A percentile compares a stretch with the other conserved stretches of the same genome.
These are phyloP conservation scores for Jaltomata sinuosa DNA, from an alignment of 257 asterid species.

Conservation along the genomic window DNA sequence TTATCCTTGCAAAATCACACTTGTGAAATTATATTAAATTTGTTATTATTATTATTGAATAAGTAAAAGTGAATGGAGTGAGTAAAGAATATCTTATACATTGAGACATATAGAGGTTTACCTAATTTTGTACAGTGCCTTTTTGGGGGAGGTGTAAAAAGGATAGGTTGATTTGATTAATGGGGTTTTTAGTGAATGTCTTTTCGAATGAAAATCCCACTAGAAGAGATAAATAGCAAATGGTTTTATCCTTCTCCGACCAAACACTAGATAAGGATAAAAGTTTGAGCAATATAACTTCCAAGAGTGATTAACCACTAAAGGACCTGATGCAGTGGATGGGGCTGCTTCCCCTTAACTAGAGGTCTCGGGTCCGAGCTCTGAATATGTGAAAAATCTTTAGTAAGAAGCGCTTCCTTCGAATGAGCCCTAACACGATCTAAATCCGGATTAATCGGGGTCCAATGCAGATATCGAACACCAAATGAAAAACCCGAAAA, in stretches of 20 bases:
- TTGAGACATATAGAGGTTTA: background rate
- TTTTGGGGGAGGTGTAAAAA: background rate
- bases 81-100: background rate
- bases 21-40: too few relatives aligned
- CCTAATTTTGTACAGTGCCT: background rate
- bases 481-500: too few relatives aligned
- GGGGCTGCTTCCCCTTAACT: too few relatives aligned
- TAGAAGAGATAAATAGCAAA: constrained; percentile 9
- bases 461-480: too few relatives aligned
- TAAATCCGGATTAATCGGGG: too few relatives aligned
- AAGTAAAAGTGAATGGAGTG: background rate
- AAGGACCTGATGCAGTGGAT: too few relatives aligned
- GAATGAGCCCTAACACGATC: too few relatives aligned
- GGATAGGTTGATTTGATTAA: background rate
- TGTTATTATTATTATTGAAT: background rate
- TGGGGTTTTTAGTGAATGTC: constrained; percentile 1
- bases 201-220: background rate
- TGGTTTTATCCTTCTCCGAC: constrained; percentile 1
- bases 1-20: too few relatives aligned
- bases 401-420: too few relatives aligned
- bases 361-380: too few relatives aligned
- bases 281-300: background rate
- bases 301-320: background rate
- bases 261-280: background rate
- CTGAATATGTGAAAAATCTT: too few relatives aligned